Percentiles rank a stretch among this genome's conserved stretches.
Evolutionary conservation across 257 asterid genomes (phyloP).

Genomic region (Ilex aquifolium): DNA sequence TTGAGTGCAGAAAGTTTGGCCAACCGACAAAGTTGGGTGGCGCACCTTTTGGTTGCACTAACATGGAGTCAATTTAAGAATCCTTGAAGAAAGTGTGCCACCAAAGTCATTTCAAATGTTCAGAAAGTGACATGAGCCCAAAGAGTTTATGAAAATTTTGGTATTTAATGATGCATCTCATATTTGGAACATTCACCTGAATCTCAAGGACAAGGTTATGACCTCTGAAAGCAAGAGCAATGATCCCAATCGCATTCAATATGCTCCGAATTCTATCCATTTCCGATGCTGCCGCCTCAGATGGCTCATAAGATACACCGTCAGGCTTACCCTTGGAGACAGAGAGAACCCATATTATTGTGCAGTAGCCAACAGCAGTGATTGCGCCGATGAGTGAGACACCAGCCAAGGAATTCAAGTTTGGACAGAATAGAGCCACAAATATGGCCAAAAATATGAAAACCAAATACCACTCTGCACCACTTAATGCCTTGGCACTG

Average conservation of each 20-base stretch:
- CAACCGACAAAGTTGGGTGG: no score
- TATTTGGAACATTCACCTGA: slow-evolving; percentile 29
- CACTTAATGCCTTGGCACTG: slow-evolving; percentile 17
- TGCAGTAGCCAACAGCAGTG: slow-evolving; percentile 32
- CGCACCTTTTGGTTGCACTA: no score
- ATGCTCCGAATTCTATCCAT: slow-evolving; percentile 25
- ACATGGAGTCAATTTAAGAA: no score
- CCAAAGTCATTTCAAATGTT: no score
- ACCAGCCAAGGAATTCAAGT: slow-evolving; percentile 41
- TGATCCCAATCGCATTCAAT: slow-evolving; percentile 40
- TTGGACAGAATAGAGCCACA: slow-evolving; percentile 49
- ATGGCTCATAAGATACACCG: slow-evolving; percentile 7
- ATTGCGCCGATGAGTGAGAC: slow-evolving; percentile 47
- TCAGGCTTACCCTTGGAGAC: slow-evolving; percentile 17
- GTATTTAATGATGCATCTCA: no score
- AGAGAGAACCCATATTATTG: slow-evolving; percentile 39
- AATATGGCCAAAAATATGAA: slow-evolving; percentile 48
- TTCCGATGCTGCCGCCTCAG: not conserved
- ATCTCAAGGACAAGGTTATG: slow-evolving; percentile 75
- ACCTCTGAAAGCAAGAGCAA: slow-evolving; percentile 58
- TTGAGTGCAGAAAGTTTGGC: no score
- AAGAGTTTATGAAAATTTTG: no score
- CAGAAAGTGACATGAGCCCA: no score
- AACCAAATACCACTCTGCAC: slow-evolving; percentile 52
- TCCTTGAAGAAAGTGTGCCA: no score